Percentiles rank a stretch among this genome's conserved stretches.
These are phyloP conservation scores for Suhomyces xylopsoci DNA, from an alignment of 805 yeast species.

Conservation along the genomic window DNA sequence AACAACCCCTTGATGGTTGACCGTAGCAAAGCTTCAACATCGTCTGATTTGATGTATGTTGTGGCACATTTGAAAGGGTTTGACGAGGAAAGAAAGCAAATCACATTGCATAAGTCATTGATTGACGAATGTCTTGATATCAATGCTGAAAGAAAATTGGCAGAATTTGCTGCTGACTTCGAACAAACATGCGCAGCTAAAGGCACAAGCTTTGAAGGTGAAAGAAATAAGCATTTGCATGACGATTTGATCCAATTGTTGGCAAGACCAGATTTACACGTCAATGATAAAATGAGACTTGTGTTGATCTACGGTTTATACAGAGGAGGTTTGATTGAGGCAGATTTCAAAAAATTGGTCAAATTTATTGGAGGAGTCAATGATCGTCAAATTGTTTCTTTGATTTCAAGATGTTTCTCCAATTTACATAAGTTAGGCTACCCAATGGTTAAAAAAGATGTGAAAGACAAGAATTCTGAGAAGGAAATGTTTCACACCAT, in stretches of 20 bases:
- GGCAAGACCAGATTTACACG: slow-evolving; percentile 45
- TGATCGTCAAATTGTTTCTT: slow-evolving; percentile 48
- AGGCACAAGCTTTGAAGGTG: slow-evolving; percentile 68
- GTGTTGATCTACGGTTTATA: slow-evolving; percentile 72
- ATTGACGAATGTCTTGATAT: slow-evolving; percentile 63
- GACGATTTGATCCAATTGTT: slow-evolving; percentile 59
- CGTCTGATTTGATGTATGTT: slow-evolving; percentile 71
- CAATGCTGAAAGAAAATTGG: slow-evolving; percentile 56
- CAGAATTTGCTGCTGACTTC: slow-evolving; percentile 70
- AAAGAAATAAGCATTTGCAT: slow-evolving; percentile 55
- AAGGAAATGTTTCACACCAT: slow-evolving; percentile 57
- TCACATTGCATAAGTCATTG: slow-evolving; percentile 57
- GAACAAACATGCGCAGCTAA: slow-evolving; percentile 80
- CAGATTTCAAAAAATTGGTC: slow-evolving; percentile 69
- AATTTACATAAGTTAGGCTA: slow-evolving; percentile 53
- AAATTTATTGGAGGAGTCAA: slow-evolving; percentile 49
- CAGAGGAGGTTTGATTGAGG: slow-evolving; percentile 75
- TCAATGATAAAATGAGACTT: slow-evolving; percentile 70
- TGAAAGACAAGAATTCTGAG: slow-evolving; percentile 42
- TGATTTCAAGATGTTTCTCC: slow-evolving; percentile 50
- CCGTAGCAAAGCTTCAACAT: slow-evolving; percentile 57
- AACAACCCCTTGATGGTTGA: slow-evolving; percentile 77
- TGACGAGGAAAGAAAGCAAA: slow-evolving; percentile 61
- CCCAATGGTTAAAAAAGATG: slow-evolving; percentile 45
- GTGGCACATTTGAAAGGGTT: slow-evolving; percentile 68